A percentile compares a stretch with the other conserved stretches of the same genome.
Evolutionary conservation across 768 basidiomycete species (phyloP).

Genomic region (Mycena floridula): DNA sequence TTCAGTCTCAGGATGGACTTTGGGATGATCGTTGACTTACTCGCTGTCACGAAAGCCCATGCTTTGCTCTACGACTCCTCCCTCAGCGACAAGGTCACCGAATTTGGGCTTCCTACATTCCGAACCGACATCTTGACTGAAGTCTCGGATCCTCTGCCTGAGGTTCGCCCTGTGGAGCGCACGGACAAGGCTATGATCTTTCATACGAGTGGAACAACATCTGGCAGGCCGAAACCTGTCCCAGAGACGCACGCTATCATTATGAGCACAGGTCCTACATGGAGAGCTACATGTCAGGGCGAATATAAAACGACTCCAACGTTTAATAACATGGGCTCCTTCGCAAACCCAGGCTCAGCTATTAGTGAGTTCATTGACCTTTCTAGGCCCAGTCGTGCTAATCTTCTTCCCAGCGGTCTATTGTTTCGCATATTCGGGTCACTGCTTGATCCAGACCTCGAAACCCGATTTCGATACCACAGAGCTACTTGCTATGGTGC

Average conservation of each 20-base stretch:
- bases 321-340: background rate
- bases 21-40: slow-evolving; percentile 55
- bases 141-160: slow-evolving; percentile 30
- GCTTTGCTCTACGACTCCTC: slow-evolving; percentile 52
- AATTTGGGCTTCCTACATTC: slow-evolving; percentile 38
- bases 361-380: background rate
- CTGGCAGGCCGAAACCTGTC: slow-evolving; percentile 77
- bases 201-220: slow-evolving; percentile 79
- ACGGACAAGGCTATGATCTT: slow-evolving; percentile 52
- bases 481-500: background rate
- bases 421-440: background rate
- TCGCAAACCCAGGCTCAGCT: background rate
- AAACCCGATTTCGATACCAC: background rate
- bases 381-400: background rate
- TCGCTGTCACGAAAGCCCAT: slow-evolving; percentile 44
- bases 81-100: slow-evolving; percentile 27
- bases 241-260: slow-evolving; percentile 56
- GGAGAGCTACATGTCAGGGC: background rate
- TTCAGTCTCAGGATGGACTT: slow-evolving; percentile 56
- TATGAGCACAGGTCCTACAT: background rate
- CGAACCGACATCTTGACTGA: slow-evolving; percentile 22
- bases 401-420: background rate
- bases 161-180: slow-evolving; percentile 21
- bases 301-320: background rate
- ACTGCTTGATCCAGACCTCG: background rate